phyloP scores from a whole-genome alignment of 202 grass and related monocot genomes.

The Panicum hallii region DNA sequence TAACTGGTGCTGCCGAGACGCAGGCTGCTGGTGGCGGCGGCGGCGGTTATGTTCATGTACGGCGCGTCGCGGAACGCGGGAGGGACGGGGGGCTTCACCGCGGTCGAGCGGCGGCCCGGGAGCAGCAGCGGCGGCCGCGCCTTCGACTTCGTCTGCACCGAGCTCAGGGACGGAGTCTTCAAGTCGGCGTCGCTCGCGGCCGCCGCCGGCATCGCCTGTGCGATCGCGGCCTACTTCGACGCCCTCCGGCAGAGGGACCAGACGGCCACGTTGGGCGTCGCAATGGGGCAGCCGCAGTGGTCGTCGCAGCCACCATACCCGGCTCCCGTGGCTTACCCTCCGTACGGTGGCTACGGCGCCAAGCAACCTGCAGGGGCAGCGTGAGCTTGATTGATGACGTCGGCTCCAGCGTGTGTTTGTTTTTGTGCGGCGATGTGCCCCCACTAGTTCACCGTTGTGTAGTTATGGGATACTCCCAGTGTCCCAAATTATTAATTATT shows the following conservation, averaged over 20 bases:
- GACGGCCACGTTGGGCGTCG: neutral
- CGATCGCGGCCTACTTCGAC: conserved; percentile 16
- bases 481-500: too few relatives aligned
- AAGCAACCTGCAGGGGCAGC: neutral
- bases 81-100: neutral
- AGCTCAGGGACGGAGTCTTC: neutral
- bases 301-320: neutral
- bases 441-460: too few relatives aligned
- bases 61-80: neutral
- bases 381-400: too few relatives aligned
- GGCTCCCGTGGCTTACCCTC: neutral
- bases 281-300: conserved; percentile 29
- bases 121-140: neutral
- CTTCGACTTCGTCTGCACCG: neutral
- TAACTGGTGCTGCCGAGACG: too few relatives aligned
- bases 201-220: neutral
- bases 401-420: too few relatives aligned
- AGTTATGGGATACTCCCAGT: too few relatives aligned
- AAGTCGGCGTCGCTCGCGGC: neutral
- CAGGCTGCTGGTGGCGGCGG: neutral
- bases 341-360: neutral
- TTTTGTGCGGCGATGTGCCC: too few relatives aligned
- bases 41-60: neutral
- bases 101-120: neutral
- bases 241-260: neutral